A percentile compares a stretch with the other conserved stretches of the same genome.
Conservation (phyloP, 2,329 filamentous ascomycete species). For the Xylariales sp. region DNA sequence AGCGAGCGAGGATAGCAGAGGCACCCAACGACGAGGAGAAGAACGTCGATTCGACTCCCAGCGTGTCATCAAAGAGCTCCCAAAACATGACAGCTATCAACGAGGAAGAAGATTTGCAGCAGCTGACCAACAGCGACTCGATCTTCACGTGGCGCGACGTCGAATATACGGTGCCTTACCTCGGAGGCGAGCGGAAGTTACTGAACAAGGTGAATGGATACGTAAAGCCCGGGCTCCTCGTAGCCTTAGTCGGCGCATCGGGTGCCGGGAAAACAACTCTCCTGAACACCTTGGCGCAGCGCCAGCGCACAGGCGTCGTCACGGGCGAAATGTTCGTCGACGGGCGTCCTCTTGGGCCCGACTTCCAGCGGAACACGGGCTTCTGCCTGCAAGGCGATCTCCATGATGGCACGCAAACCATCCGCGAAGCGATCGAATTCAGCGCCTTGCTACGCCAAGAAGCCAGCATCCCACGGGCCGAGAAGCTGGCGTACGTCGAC, state of each 20-base stretch:
- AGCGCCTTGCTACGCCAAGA: constrained; percentile 87
- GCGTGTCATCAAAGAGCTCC: constrained; percentile 44
- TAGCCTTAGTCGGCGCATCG: constrained; percentile 83
- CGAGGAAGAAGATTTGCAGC: constrained; percentile 53
- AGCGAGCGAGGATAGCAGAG: constrained; percentile 58
- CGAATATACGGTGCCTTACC: constrained; percentile 78
- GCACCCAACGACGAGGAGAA: constrained; percentile 70
- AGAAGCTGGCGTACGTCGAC: constrained; percentile 91
- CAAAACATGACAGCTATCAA: constrained; percentile 39
- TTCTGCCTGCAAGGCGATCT: constrained; percentile 80
- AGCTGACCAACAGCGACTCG: constrained; percentile 67
- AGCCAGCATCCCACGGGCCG: constrained; percentile 72
- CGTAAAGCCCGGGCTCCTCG: constrained; percentile 82
- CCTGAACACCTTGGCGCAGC: constrained; percentile 79
- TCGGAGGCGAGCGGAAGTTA: constrained; percentile 69
- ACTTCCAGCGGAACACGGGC: constrained; percentile 76
- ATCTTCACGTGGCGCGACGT: constrained; percentile 79
- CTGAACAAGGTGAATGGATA: constrained; percentile 80
- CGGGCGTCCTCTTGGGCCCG: constrained; percentile 67
- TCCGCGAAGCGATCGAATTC: constrained; percentile 86
- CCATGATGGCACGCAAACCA: constrained; percentile 78
- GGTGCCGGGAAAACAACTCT: constrained; percentile 88
- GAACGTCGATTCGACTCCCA: constrained; percentile 46
- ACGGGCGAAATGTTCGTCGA: constrained; percentile 79
- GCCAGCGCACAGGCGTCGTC: constrained; percentile 73